Conservation (phyloP, 169 alveolate genomes). For the Babesia ovis region DNA sequence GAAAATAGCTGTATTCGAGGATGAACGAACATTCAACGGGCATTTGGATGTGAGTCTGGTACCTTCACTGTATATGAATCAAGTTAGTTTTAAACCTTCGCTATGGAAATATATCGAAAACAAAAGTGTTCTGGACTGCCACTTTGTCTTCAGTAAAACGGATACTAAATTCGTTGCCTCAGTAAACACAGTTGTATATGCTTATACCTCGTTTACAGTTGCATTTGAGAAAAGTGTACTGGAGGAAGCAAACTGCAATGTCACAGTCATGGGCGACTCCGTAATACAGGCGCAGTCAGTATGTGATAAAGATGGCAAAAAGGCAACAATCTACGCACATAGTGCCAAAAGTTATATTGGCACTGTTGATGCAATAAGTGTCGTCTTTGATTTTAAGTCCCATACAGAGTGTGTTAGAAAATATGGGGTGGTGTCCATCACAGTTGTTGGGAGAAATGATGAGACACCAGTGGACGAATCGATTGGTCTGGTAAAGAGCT, state of each 20-base stretch:
- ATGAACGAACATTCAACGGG: not conserved
- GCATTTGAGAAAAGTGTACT: not conserved
- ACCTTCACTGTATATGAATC: not conserved
- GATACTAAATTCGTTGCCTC: not conserved
- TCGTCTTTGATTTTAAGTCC: not conserved
- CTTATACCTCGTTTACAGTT: not conserved
- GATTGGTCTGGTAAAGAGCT: not conserved
- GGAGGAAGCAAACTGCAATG: not conserved
- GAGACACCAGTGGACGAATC: not conserved
- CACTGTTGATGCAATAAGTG: not conserved
- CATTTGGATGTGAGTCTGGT: not conserved
- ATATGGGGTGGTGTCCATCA: not conserved
- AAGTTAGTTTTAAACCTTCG: not conserved
- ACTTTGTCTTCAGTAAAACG: not conserved
- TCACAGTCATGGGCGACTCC: not conserved
- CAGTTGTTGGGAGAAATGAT: not conserved
- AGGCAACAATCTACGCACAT: not conserved
- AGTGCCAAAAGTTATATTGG: conserved; percentile 1
- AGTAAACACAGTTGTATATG: not conserved
- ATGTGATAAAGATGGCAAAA: not conserved
- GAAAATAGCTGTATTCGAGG: not conserved
- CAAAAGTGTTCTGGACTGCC: not conserved
- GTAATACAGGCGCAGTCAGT: too few relatives aligned
- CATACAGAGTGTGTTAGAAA: not conserved
- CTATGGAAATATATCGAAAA: not conserved